Conservation (phyloP, 2,329 filamentous ascomycete species). For the Fusarium sp. region DNA sequence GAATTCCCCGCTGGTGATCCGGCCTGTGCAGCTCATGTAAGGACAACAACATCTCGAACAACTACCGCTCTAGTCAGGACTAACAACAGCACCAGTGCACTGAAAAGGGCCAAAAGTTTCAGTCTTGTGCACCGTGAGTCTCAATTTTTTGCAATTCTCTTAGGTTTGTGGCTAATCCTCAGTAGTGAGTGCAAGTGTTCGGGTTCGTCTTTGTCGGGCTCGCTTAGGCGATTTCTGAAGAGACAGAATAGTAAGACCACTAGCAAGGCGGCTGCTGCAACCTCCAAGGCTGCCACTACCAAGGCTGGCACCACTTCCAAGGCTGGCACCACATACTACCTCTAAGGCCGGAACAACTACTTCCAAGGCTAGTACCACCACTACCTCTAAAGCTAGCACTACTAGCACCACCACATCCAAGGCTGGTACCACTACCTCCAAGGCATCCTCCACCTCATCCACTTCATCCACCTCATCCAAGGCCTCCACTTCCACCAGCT, state of each 20-base stretch:
- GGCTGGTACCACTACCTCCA: background rate
- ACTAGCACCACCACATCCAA: background rate
- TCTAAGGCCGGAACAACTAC: background rate
- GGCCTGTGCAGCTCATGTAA: slow-evolving; percentile 12
- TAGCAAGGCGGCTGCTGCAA: background rate
- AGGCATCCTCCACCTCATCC: background rate
- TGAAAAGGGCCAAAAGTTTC: background rate
- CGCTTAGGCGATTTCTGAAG: slow-evolving; percentile 9
- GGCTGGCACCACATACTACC: background rate
- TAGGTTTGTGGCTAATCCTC: background rate
- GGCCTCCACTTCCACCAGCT: background rate
- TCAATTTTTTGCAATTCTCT: background rate
- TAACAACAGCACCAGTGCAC: slow-evolving; percentile 3
- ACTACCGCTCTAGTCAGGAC: background rate
- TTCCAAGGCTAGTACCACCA: background rate
- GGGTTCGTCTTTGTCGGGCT: background rate
- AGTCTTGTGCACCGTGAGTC: slow-evolving; percentile 19
- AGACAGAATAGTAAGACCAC: background rate
- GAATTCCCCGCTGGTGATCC: slow-evolving; percentile 1
- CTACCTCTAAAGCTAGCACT: background rate
- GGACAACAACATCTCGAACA: background rate
- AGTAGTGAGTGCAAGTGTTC: slow-evolving; percentile 19
- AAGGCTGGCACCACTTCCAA: background rate
- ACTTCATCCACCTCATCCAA: background rate
- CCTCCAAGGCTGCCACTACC: background rate